A percentile compares a stretch with the other conserved stretches of the same genome.
Conservation (phyloP, 176 grass and related monocot genomes). For the Luzula sylvatica region DNA sequence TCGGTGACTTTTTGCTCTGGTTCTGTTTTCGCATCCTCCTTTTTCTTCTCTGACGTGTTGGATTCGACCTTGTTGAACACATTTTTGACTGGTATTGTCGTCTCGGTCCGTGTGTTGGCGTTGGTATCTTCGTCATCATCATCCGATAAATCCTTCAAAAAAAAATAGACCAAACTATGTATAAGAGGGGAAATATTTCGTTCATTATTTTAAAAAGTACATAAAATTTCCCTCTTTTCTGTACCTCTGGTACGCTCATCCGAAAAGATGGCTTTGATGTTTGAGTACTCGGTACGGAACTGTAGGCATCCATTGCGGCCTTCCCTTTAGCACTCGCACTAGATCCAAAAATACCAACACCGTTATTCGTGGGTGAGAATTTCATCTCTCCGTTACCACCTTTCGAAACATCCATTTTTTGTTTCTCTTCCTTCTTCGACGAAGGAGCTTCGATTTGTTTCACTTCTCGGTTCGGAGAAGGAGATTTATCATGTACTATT, state of each 20-base stretch:
- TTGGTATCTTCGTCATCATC: slow-evolving; percentile 3
- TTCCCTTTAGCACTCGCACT: neutral
- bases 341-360: slow-evolving; percentile 4
- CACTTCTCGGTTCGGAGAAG: slow-evolving; percentile 34
- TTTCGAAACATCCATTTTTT: slow-evolving; percentile 10
- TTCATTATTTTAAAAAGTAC: neutral
- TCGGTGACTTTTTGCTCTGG: neutral
- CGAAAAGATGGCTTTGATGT: slow-evolving; percentile 6
- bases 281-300: slow-evolving; percentile 4
- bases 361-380: neutral
- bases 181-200: too few relatives aligned
- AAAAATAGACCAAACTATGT: neutral
- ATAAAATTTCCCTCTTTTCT: too few relatives aligned
- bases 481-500: slow-evolving; percentile 23
- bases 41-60: slow-evolving; percentile 9
- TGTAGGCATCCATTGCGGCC: neutral
- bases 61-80: slow-evolving; percentile 11
- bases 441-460: slow-evolving; percentile 14
- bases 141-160: slow-evolving; percentile 4
- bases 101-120: neutral
- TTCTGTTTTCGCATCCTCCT: neutral
- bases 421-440: slow-evolving; percentile 8
- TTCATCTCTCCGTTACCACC: slow-evolving; percentile 1
- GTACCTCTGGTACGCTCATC: slow-evolving; percentile 19
- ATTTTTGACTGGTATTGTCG: slow-evolving; percentile 15